Evolutionary conservation across 345 rosid genomes (phyloP).

Genomic region (Arabis hirsuta): DNA sequence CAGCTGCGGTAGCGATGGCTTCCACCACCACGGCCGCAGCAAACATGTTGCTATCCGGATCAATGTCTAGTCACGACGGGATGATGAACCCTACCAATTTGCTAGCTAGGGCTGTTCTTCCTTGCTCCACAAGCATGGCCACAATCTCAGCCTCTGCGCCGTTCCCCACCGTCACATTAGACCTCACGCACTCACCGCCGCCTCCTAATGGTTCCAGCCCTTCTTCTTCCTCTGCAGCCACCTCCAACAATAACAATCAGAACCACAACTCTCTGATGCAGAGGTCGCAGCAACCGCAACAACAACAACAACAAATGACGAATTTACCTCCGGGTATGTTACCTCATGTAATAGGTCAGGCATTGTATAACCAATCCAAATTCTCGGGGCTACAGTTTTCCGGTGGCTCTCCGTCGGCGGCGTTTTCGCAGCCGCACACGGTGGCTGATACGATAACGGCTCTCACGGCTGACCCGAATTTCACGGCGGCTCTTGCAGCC

Average conservation of each 20-base stretch:
- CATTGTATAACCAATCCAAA: constrained; percentile 79
- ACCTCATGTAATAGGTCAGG: constrained; percentile 74
- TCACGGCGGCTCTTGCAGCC: constrained; percentile 91
- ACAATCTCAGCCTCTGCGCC: constrained; percentile 98
- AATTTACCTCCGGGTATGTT: constrained; percentile 33
- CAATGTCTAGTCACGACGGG: constrained; percentile 91
- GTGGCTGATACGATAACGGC: constrained; percentile 69
- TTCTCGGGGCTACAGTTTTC: constrained; percentile 91
- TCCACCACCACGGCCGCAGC: constrained; percentile 93
- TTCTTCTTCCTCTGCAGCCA: constrained; percentile 49
- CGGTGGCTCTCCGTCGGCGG: constrained; percentile 26
- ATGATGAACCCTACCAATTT: constrained; percentile 84
- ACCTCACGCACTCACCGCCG: constrained; percentile 69
- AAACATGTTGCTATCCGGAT: constrained; percentile 84
- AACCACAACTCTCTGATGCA: constrained; percentile 33
- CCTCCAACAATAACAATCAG: constrained; percentile 36
- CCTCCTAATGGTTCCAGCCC: constrained; percentile 42
- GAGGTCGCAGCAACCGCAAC: constrained; percentile 19
- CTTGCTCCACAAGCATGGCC: constrained; percentile 88
- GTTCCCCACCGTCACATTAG: constrained; percentile 91
- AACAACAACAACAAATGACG: constrained; percentile 32
- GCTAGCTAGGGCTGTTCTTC: constrained; percentile 84
- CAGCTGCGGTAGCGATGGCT: constrained; percentile 95
- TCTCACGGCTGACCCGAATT: constrained; percentile 90
- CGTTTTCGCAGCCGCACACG: constrained; percentile 39